Evolutionary conservation across 1,284 basidiomycete genomes (phyloP), one percentile per base, ranked within the genome.

Genomic region (Apiotrichum domesticum): DNA sequence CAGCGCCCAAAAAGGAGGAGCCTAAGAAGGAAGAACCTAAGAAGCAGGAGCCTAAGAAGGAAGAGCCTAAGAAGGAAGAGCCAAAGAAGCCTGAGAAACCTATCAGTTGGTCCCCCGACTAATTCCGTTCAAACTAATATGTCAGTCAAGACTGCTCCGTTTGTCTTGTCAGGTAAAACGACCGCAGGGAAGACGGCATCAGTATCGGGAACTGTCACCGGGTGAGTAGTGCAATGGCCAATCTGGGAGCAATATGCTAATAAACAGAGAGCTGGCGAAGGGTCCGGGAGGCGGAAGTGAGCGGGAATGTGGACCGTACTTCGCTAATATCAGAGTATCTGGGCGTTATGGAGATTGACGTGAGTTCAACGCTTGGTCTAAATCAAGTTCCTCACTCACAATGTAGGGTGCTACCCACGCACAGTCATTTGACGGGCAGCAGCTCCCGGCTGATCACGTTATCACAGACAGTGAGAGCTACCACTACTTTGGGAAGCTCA

Each of bases 391-490:
- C 21, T 21, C 21, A 21, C 21, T 21, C 14, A 21, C 33, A 3
- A 35, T 43, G 46, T 52, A 73, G 71, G 52, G 56, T 33, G 65
- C 63, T 21, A 69, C 70, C 0, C 63, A 65, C 51, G 66, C 64
- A 39, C 67, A 72, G 42, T 62, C 52, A 3, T 73, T 75, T 55
- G 55, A 58, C 9, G 73, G 72, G 3, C 59, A 60, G 48, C 67
- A 71, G 46, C 65, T 75, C 5, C 67, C 70, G 21, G 68, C 69
- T 0, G 69, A 69, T 46, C 69, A 75, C 51, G 65, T 69, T 2
- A 33, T 71, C 3, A 68, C 67, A 6, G 73, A 71, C 51, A 70
- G 73, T 71, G 46, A 50, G 67, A 47, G 37, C 7, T 13, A 1
- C 14, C 14, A 32, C n/a, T 14, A 41, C 3, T 3, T 11, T 1